Evolutionary conservation across 768 basidiomycete genomes (phyloP), one percentile per base, ranked within the genome.

Genomic region (Kondoa malvinella): DNA sequence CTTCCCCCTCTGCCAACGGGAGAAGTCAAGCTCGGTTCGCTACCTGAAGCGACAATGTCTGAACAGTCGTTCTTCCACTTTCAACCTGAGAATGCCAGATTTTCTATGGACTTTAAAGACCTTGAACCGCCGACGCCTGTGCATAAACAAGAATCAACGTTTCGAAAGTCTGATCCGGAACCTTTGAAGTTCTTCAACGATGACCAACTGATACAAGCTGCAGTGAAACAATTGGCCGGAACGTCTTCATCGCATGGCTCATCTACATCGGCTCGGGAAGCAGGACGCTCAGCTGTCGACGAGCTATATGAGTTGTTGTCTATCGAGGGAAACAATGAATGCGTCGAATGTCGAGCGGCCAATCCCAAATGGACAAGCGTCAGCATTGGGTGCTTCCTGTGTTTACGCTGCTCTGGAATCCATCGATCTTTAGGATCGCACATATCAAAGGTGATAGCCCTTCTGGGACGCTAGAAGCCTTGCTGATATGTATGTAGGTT

Each of bases 341-440:
- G 61, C 61, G 27, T 16, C 17, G 61, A 63, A 32, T 63, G 61
- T 32, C 16, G 30, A 17, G 15, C 61, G 21, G 17, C 61, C 17
- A 27, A 27, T 17, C 29, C 61, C 3, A 63, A 27, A 30, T 63
- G 61, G 61, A 32, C 26, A 3, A 31, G 29, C 30, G 21, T 63
- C 61, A 31, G n/a, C n/a, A 27, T 63, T 27, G 61, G 61, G n/a
- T 17, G 27, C n/a, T 63, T 63, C 30, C 61, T 63, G 3, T 63
- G 61, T 33, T 16, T 63, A 8, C 26, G 61, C 21, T 25, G 25
- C 58, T 59, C 58, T 59, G 25, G 21, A 12, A 25, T 31, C 12
- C 21, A 59, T 25, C 30, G 58, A 59, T 59, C 25, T 25, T 29
- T 59, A 8, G 58, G 58, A 8, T 12, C 58, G 8, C 58, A 59